Percentiles rank a stretch among this genome's conserved stretches.
Evolutionary conservation across 352 stramenopile genomes (phyloP).

Genomic region (Globisporangium mamillatum): DNA sequence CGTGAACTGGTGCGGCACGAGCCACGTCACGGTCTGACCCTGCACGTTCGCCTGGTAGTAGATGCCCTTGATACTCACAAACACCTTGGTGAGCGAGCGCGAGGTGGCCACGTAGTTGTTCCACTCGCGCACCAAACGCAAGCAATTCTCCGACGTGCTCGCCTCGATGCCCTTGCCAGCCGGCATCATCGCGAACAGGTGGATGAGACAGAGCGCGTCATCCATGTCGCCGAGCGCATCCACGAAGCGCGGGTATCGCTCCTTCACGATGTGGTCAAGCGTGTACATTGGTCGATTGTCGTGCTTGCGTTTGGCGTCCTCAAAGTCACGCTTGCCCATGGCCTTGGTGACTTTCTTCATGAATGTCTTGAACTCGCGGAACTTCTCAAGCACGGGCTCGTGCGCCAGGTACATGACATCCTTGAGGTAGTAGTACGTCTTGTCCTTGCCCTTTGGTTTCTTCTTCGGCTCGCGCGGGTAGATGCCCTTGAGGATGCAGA

Average conservation of each 20-base stretch:
- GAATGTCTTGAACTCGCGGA: constrained; percentile 97
- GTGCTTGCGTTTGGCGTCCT: constrained; percentile 77
- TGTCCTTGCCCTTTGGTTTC: constrained; percentile 93
- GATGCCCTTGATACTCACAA: constrained; percentile 99
- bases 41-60: constrained; percentile 97
- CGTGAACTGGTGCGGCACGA: constrained; percentile 98
- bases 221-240: constrained; percentile 98
- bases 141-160: constrained; percentile 87
- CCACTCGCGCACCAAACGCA: constrained; percentile 94
- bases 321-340: constrained; percentile 84
- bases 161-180: constrained; percentile 86
- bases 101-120: constrained; percentile 93
- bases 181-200: constrained; percentile 97
- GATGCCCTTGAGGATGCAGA: constrained; percentile 99
- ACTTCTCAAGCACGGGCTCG: constrained; percentile 98
- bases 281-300: constrained; percentile 92
- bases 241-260: constrained; percentile 97
- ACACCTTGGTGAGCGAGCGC: constrained; percentile 94
- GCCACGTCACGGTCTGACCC: constrained; percentile 95
- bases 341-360: constrained; percentile 96
- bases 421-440: constrained; percentile 99
- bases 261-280: constrained; percentile 98
- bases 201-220: constrained; percentile 96
- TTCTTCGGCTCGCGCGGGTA: constrained; percentile 98
- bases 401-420: constrained; percentile 97